Evolutionary conservation across 768 basidiomycete genomes (phyloP), one percentile per base, ranked within the genome.

Genomic region (Boletales sp.): DNA sequence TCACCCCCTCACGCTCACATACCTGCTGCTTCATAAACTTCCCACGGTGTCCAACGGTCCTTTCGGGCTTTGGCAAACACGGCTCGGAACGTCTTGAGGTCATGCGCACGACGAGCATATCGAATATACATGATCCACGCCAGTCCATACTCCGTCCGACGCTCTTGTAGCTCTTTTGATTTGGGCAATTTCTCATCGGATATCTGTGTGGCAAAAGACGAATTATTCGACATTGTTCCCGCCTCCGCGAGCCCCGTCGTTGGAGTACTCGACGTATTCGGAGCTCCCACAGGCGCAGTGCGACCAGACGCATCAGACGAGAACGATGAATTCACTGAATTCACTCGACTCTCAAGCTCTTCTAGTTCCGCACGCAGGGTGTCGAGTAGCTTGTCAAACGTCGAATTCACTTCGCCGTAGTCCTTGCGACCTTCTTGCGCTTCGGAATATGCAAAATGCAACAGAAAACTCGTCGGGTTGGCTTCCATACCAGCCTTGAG

Each of bases 21-120:
- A 94, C 94, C 94, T 48, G 90, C 85, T 38, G 94, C 88, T 66
- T 98, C 94, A 59, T 86, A 95, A 0, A 92, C 87, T 61, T 94
- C 88, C 96, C 96, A 98, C 14, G 90, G 78, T 2, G 80, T 80
- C 80, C 79, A 89, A 41, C 77, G 77, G 48, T 81, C 80, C 61
- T 83, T 88, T 57, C 94, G 77, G 11, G 93, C 91, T 67, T 86
- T 87, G 17, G 78, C 80, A 59, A 98, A 98, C 7, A 93, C 72
- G 0, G 75, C 73, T 48, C 94, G 75, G 36, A 87, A 85, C 4
- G 85, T 74, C 67, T 88, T 88, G 58, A 91, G 79, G 17, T 90
- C 90, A 73, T 95, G 91, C 5, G 94, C 84, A 38, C 96, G 78
- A 54, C 90, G 74, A 12, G 86, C 87, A 60, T 94, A 97, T 10